Conservation (phyloP, 441 rosid genomes). For the Pelargonium myrrhifolium region DNA sequence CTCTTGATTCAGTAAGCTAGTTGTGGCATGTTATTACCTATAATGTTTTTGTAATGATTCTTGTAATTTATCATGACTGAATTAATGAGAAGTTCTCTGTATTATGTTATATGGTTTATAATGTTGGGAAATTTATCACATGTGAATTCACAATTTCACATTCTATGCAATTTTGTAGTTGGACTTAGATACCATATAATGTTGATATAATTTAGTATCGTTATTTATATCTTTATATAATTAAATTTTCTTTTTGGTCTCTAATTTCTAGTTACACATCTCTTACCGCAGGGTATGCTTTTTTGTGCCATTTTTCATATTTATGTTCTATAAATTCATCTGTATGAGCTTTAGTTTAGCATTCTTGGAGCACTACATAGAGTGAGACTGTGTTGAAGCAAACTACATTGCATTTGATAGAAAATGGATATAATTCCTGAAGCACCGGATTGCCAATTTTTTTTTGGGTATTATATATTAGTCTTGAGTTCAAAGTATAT, state of each 20-base stretch:
- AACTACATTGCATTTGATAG: not conserved
- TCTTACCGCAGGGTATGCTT: not conserved
- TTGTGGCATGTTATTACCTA: slow-evolving; percentile 10
- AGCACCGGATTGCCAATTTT: slow-evolving; percentile 3
- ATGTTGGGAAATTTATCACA: not conserved
- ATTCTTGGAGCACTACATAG: not conserved
- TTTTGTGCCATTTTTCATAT: not conserved
- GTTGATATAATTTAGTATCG: not conserved
- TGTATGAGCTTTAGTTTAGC: not conserved
- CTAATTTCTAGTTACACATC: not conserved
- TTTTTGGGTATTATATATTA: slow-evolving; percentile 6
- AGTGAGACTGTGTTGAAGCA: not conserved
- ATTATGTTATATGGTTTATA: not conserved
- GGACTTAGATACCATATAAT: not conserved
- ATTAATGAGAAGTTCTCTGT: not conserved
- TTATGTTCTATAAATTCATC: not conserved
- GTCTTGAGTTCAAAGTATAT: slow-evolving; percentile 9
- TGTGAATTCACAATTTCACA: too few relatives aligned
- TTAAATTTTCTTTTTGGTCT: not conserved
- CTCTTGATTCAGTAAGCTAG: slow-evolving; percentile 64
- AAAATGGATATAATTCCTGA: not conserved
- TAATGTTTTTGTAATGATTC: not conserved
- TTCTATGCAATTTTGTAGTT: not conserved
- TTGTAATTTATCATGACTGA: not conserved
- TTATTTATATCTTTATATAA: not conserved